Base-by-base conservation (phyloP, 345 rosid genomes). In the Salix dunnii region DNA sequence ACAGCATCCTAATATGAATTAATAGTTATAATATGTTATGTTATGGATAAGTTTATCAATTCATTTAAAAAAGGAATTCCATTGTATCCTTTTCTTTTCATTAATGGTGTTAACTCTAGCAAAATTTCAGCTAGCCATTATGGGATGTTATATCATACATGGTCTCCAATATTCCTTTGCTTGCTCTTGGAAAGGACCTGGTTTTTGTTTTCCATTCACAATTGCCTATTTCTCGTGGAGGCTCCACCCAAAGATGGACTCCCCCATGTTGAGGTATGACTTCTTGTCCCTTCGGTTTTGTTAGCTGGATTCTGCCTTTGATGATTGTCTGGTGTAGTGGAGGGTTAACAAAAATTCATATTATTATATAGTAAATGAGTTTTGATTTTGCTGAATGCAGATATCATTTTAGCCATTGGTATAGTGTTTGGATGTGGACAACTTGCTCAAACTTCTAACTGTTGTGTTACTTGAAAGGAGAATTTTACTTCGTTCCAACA, bases 381-480 rank as follows among this genome's bases (percentile, higher is more conserved):
- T 64, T 23, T 74, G 40, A 66, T 71, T 55, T 76, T 12, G 7
- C 62, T 21, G 61, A 71, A 55, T 95, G 95, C 91, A 96, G 98
- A 88, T 96, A 78, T 92, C 97, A 33, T 93, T 96, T 87, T 97
- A 92, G 83, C 98, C 98, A 28, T 89, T 96, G 76, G 89, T 96
- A 69, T 97, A 94, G 70, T 94, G 97, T 86, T 85, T 96, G 90
- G 96, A 94, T 85, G 92, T 96, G 60, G 94, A 96, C 90, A 96
- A 96, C 87, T 84, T 96, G 75, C 91, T 91, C 82, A 87, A 84
- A 86, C 89, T 94, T 73, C 91, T 94, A 76, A 92, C 96, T 46
- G 89, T 94, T 55, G 99, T 96, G 43, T 83, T 96, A 83, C 90
- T 94, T 81, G 98, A 96, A 83, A 87, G 99, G 86, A 88, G 98